These are phyloP conservation scores for Chaetomium sp. DNA, from an alignment of 2,329 filamentous ascomycete genomes.

Conservation along the genomic window DNA sequence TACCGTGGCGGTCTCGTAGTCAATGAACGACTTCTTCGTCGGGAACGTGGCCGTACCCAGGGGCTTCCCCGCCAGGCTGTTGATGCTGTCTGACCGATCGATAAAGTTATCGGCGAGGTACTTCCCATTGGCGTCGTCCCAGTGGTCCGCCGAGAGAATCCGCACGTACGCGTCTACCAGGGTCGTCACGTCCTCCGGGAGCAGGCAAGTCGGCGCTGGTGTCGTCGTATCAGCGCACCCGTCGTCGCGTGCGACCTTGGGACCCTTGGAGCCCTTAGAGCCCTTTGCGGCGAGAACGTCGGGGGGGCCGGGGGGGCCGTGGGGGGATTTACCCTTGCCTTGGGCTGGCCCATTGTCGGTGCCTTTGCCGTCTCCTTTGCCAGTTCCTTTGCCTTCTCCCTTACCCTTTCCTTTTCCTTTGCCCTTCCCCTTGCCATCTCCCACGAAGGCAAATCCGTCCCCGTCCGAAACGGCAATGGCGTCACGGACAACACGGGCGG, in stretches of 20 bases:
- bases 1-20: slow-evolving; percentile 15
- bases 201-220: slow-evolving; percentile 9
- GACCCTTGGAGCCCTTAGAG: no score
- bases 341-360: neutral
- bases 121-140: slow-evolving; percentile 18
- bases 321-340: neutral
- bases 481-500: neutral
- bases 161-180: slow-evolving; percentile 18
- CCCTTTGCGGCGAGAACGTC: no score
- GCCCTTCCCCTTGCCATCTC: neutral
- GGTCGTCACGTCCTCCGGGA: slow-evolving; percentile 10
- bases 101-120: slow-evolving; percentile 26
- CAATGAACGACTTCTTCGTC: slow-evolving; percentile 27
- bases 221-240: no score
- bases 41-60: slow-evolving; percentile 29
- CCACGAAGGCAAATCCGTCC: neutral
- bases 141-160: slow-evolving; percentile 15
- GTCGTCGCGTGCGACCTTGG: no score
- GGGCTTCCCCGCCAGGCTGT: slow-evolving; percentile 26
- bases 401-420: neutral
- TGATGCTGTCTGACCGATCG: slow-evolving; percentile 32
- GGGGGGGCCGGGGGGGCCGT: no score
- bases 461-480: neutral
- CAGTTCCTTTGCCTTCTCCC: neutral
- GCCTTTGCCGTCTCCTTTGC: neutral